Evolutionary conservation across 225 moss, liverwort and hornwort species (phyloP), one percentile per base, ranked within the genome.

Genomic region (Takakia lepidozioides): DNA sequence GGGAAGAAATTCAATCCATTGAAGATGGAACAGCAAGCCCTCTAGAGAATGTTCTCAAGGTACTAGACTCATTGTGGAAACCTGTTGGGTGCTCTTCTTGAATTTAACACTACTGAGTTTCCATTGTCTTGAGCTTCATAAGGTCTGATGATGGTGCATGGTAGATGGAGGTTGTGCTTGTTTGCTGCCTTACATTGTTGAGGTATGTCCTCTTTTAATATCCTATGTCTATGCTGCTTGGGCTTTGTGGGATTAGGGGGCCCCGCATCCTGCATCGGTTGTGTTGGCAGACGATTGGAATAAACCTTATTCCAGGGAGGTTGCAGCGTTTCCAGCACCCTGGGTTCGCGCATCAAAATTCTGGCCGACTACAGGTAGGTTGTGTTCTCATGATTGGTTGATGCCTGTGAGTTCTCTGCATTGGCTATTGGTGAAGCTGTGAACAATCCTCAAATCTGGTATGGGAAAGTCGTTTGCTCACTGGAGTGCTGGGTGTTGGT

Each of bases 331-430:
- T 65, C 95, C 95, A 58, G 95, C 95, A 42, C 54, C 90, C 18
- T 98, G 90, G 90, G 90, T 98, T 24, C 84, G 84, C 51, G 83
- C 85, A 43, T 85, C 87, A 35, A 98, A 98, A 51, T 98, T 98
- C 76, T 98, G 95, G 95, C 95, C 95, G 10, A 87, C 95, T 48
- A 98, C 91, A 71, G 89, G 88, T 81, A n/a, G n/a, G n/a, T 21
- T 16, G 19, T 48, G 2, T 21, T 47, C 0, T 27, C 54, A 3
- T 39, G 63, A 9, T 38, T 9, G 13, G 13, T 9, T 13, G 37
- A 38, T 9, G 10, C 13, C 37, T 10, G 10, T 38, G 13, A 38
- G 37, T 13, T 9, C 10, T 38, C 10, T 9, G 37, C 10, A 38
- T 9, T 9, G 13, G 37, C 37, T 9, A 9, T n/a, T n/a, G n/a